Percentiles rank a stretch among this genome's conserved stretches.
Conservation (phyloP, 371 early-diverging fungal genomes). For the Mortierella sp. region DNA sequence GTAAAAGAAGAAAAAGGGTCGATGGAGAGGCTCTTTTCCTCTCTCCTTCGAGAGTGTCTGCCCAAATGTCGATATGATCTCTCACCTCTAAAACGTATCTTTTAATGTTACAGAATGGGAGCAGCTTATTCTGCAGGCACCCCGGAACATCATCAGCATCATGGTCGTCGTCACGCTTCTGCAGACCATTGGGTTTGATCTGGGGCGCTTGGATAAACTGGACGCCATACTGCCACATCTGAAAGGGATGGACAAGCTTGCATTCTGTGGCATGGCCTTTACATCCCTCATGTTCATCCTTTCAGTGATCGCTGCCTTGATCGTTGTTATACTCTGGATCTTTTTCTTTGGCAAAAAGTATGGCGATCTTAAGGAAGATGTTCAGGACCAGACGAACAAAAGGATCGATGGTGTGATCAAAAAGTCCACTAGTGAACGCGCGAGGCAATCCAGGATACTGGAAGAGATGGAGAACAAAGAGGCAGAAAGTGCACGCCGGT, state of each 20-base stretch:
- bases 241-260: conserved; percentile 13
- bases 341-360: conserved; percentile 62
- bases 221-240: conserved; percentile 11
- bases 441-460: background rate
- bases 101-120: conserved; percentile 58
- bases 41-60: background rate
- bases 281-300: conserved; percentile 61
- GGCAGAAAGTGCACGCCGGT: too few species aligned
- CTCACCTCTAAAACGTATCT: too few species aligned
- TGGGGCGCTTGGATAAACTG: conserved; percentile 15
- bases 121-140: conserved; percentile 68
- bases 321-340: conserved; percentile 65
- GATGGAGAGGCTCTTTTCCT: background rate
- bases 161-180: too few species aligned
- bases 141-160: conserved; percentile 62
- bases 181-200: conserved; percentile 22
- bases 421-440: conserved; percentile 16
- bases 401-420: conserved; percentile 43
- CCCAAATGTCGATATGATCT: too few species aligned
- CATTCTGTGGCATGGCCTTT: conserved; percentile 52
- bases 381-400: conserved; percentile 71
- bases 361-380: conserved; percentile 73
- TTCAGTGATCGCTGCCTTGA: conserved; percentile 50
- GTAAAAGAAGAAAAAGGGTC: conserved; percentile 33
- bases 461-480: conserved; percentile 10